Conservation (phyloP, 2,329 filamentous ascomycete species). For the Tolypocladium guangdongense region DNA sequence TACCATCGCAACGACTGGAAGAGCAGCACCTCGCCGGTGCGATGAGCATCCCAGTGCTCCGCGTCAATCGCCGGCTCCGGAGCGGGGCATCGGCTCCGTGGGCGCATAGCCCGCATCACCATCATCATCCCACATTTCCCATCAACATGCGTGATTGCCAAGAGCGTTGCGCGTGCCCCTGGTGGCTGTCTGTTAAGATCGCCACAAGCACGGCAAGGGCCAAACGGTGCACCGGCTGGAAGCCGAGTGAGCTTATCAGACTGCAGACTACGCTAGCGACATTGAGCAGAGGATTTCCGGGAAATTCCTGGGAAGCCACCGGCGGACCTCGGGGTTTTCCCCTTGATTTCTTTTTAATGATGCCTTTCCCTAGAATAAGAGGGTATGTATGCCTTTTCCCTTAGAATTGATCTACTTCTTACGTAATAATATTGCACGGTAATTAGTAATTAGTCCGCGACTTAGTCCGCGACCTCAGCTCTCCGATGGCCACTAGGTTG, state of each 20-base stretch:
- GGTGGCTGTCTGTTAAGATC: slow-evolving; percentile 72
- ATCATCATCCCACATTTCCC: background rate
- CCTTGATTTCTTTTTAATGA: too few relatives aligned
- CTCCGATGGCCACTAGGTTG: too few relatives aligned
- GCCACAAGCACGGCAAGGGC: slow-evolving; percentile 47
- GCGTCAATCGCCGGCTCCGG: background rate
- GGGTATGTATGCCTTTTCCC: too few relatives aligned
- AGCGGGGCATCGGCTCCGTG: background rate
- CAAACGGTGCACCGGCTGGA: background rate
- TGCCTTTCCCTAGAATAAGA: too few relatives aligned
- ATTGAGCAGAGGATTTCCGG: too few relatives aligned
- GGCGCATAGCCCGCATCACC: background rate
- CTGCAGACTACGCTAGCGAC: slow-evolving; percentile 57
- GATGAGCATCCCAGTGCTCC: background rate
- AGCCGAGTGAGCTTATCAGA: background rate
- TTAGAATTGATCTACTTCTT: too few relatives aligned
- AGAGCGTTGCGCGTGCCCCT: slow-evolving; percentile 63
- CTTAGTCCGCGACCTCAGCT: too few relatives aligned
- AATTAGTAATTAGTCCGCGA: too few relatives aligned
- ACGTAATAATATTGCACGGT: too few relatives aligned
- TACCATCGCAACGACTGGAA: too few relatives aligned
- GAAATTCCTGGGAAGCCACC: too few relatives aligned
- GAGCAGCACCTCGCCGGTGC: background rate
- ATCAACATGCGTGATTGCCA: slow-evolving; percentile 19
- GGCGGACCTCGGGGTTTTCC: too few relatives aligned